Evolutionary conservation across 2,329 filamentous ascomycete species (phyloP), one percentile per base, ranked within the genome.

Genomic region (Coleophoma cylindrospora): DNA sequence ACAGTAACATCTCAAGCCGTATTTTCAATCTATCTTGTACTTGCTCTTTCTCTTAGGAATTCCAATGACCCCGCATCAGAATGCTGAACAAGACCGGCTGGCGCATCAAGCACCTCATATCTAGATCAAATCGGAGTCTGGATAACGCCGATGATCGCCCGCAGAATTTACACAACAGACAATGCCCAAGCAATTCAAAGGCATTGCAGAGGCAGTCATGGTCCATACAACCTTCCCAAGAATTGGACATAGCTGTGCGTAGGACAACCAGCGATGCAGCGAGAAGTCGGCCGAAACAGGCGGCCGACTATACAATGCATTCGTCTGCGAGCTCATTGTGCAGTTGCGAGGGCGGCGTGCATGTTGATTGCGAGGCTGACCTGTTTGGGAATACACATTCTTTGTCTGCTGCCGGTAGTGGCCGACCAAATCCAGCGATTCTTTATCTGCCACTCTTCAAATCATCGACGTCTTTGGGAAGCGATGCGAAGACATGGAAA

Each of bases 311-410:
- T 45, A 68, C 64, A 12, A 65, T 67, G 41, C 64, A 67, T 51
- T 72, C 72, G 15, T 71, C 74, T 21, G 66, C 66, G 43, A 73
- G 68, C 55, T 77, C 75, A 62, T 70, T 76, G 59, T 73, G 69
- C 57, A 73, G 68, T 54, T 71, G 63, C 50, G 69, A 75, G 38
- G 66, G 41, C 21, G 41, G 41, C n/a, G 41, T 44, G 15, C 41
- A 44, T 15, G 21, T 44, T 15, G 41, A 44, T 33, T 44, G 63
- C 45, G 64, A 68, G 57, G 61, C 52, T 47, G 64, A 49, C 51
- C 48, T 49, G 32, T 47, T 27, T 14, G 46, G 46, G 51, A 53
- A 43, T 36, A 51, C 49, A 40, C 56, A 48, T 57, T 58, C 62
- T 61, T 65, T 61, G 57, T 62, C 53, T 21, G 44, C 21, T 40